phyloP scores from a whole-genome alignment of 495 filamentous ascomycete species.

The Achaetomiella virescens region DNA sequence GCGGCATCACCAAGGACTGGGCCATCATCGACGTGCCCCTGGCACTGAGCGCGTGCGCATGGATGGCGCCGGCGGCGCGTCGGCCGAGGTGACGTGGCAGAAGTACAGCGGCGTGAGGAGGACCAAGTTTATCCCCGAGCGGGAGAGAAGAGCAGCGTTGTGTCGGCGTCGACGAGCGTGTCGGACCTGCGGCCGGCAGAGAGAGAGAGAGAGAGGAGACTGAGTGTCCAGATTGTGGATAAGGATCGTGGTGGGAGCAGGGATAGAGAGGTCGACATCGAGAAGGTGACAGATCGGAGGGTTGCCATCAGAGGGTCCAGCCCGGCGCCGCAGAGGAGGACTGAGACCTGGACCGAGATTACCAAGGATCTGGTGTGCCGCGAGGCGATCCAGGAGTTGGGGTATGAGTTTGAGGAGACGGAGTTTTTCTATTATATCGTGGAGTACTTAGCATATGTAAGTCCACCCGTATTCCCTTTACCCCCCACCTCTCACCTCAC shows the following conservation, averaged over 20 bases:
- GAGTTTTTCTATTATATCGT: constrained; percentile 87
- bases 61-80: constrained; percentile 63
- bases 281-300: constrained; percentile 42
- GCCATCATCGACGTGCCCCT: constrained; percentile 74
- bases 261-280: constrained; percentile 40
- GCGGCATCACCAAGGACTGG: constrained; percentile 66
- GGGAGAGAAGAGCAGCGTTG: constrained; percentile 26
- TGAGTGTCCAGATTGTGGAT: constrained; percentile 43
- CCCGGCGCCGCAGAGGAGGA: constrained; percentile 38
- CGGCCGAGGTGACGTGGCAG: constrained; percentile 66
- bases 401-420: constrained; percentile 90
- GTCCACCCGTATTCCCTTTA: constrained; percentile 35
- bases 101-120: constrained; percentile 70
- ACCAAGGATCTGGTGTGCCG: constrained; percentile 85
- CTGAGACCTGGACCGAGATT: constrained; percentile 92
- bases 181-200: constrained; percentile 26
- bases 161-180: constrained; percentile 26
- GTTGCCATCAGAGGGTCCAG: constrained; percentile 31
- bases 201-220: constrained; percentile 24
- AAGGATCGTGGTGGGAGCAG: constrained; percentile 30
- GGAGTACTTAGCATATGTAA: constrained; percentile 80
- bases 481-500: neutral
- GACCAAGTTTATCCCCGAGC: constrained; percentile 57
- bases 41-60: constrained; percentile 69
- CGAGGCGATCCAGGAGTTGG: constrained; percentile 78